A percentile compares a stretch with the other conserved stretches of the same genome.
Conservation (phyloP, 805 yeast species). For the Metschnikowia aberdeeniae region DNA sequence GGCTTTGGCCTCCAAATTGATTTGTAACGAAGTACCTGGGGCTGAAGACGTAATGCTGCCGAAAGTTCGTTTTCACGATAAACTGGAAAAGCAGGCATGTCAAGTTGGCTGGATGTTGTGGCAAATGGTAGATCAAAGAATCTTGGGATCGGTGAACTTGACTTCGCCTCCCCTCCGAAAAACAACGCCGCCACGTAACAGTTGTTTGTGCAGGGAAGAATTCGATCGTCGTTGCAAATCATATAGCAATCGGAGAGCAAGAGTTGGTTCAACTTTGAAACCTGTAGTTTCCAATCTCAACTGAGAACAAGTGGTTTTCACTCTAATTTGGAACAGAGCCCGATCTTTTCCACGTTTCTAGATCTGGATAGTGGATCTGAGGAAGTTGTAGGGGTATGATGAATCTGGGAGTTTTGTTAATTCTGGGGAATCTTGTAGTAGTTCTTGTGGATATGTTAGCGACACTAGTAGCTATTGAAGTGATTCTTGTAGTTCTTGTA, state of each 20-base stretch:
- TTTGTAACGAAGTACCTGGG: neutral
- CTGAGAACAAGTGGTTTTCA: too few species aligned
- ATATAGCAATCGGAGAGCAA: neutral
- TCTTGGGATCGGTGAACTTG: neutral
- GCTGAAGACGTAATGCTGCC: neutral
- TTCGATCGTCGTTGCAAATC: slow-evolving; percentile 3
- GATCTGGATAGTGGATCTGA: too few species aligned
- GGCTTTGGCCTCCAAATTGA: neutral
- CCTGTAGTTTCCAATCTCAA: too few species aligned
- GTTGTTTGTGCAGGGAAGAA: neutral
- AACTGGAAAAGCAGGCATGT: too few species aligned
- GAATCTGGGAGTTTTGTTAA: too few species aligned
- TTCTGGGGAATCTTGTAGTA: too few species aligned
- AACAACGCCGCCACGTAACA: neutral
- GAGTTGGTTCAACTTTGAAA: neutral
- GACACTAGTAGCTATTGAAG: too few species aligned
- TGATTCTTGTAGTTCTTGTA: too few species aligned
- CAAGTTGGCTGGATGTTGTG: neutral
- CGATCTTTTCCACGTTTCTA: too few species aligned
- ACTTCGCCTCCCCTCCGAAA: neutral
- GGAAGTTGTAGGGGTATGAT: too few species aligned
- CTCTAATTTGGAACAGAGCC: too few species aligned
- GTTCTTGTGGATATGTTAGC: too few species aligned
- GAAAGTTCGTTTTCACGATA: neutral
- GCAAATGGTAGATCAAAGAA: neutral